Percentiles rank a stretch among this genome's conserved stretches.
Evolutionary conservation across 257 asterid genomes (phyloP).

Genomic region (Forsythia viridissima): DNA sequence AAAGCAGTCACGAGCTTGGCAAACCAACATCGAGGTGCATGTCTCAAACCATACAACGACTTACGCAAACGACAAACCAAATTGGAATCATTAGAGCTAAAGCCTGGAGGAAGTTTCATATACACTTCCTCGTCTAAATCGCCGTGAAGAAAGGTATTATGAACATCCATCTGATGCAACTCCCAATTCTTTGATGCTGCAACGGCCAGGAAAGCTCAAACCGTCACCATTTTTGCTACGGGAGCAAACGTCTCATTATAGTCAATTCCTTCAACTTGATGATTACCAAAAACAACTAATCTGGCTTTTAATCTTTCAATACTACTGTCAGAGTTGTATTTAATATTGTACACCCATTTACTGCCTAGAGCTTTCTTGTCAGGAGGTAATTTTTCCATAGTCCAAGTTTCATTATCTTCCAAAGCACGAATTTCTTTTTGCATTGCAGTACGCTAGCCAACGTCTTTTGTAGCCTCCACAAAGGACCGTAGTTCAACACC

Average conservation of each 20-base stretch:
- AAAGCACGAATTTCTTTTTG: conserved; percentile 7
- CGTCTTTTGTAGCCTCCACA: not conserved
- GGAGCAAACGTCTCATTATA: conserved; percentile 8
- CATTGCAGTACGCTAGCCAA: not conserved
- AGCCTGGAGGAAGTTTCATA: conserved; percentile 9
- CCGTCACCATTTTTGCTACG: not conserved
- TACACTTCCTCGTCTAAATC: conserved; percentile 9
- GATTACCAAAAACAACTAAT: not conserved
- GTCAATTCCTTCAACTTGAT: conserved; percentile 13
- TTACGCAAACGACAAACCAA: conserved; percentile 6
- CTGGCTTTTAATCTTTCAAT: not conserved
- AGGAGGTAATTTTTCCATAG: not conserved
- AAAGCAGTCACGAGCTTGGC: not conserved
- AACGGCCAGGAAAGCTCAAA: not conserved
- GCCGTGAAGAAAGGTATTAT: not conserved
- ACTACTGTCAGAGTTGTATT: conserved; percentile 6
- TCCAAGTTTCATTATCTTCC: conserved; percentile 10
- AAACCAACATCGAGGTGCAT: too few relatives aligned
- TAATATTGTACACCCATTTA: conserved; percentile 23
- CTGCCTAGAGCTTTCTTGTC: conserved; percentile 5
- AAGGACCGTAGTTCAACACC: not conserved
- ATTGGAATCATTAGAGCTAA: not conserved
- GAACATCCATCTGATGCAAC: conserved; percentile 23
- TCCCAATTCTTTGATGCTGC: conserved; percentile 7
- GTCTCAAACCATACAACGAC: not conserved